Conservation (phyloP, 257 asterid genomes). For the Anisodus tanguticus region DNA sequence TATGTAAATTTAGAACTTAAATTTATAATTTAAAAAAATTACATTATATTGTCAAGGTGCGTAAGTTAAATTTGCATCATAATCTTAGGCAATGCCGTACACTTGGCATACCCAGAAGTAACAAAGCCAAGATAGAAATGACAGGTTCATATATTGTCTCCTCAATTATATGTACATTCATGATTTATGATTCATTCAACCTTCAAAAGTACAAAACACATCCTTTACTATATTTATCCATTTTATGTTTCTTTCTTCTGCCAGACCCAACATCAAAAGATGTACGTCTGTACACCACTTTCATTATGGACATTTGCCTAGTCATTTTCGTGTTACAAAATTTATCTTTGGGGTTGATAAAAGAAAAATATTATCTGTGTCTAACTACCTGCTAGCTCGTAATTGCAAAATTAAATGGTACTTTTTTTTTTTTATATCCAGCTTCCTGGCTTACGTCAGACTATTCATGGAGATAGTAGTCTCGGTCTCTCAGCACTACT, state of each 20-base stretch:
- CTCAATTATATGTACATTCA: conserved; percentile 3
- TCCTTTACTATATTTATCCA: conserved; percentile 18
- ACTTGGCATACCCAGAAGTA: background rate
- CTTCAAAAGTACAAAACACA: conserved; percentile 9
- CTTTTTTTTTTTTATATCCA: background rate
- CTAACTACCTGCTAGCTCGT: background rate
- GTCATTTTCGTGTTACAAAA: conserved; percentile 3
- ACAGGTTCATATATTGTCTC: conserved; percentile 22
- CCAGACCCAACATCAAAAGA: background rate
- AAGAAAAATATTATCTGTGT: background rate
- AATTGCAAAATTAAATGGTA: background rate
- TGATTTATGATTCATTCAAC: background rate
- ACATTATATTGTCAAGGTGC: background rate
- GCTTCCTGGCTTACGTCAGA: no score
- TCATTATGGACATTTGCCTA: conserved; percentile 24
- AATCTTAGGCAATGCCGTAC: background rate
- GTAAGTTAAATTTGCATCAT: background rate
- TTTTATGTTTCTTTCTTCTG: conserved; percentile 15
- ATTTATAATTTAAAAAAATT: no score
- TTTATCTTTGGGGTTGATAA: background rate
- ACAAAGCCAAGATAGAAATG: conserved; percentile 9
- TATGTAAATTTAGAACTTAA: no score
- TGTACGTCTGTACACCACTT: background rate
- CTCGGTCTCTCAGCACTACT: no score
- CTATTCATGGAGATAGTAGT: no score